Conservation (phyloP, 2,329 filamentous ascomycete genomes). For the Mariannaea elegans region DNA sequence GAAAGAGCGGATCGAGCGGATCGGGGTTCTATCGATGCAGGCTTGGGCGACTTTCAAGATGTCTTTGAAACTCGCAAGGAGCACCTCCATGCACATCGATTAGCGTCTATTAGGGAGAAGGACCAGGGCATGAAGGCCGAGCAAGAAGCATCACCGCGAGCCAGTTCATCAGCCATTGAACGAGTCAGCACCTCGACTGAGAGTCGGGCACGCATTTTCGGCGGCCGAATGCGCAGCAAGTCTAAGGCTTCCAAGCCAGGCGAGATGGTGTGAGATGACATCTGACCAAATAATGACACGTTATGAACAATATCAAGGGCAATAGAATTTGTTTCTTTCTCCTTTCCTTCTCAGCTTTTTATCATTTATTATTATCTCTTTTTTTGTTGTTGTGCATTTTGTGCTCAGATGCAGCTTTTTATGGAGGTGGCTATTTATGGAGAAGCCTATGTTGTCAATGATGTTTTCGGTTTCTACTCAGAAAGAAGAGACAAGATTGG, state of each 20-base stretch:
- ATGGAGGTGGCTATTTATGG: neutral
- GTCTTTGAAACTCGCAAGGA: slow-evolving; percentile 56
- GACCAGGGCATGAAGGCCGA: slow-evolving; percentile 42
- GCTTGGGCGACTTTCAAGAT: slow-evolving; percentile 54
- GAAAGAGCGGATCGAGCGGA: slow-evolving; percentile 9
- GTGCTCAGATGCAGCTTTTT: neutral
- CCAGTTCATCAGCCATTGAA: slow-evolving; percentile 42
- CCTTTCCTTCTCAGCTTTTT: neutral
- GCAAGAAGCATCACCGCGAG: slow-evolving; percentile 36
- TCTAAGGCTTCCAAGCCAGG: slow-evolving; percentile 39
- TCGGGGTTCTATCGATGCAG: slow-evolving; percentile 41
- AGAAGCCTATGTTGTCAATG: too few relatives aligned
- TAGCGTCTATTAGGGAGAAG: slow-evolving; percentile 51
- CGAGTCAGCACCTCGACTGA: slow-evolving; percentile 35
- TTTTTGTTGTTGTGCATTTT: neutral
- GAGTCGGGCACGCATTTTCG: slow-evolving; percentile 42
- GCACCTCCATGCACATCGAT: slow-evolving; percentile 45
- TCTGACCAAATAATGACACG: slow-evolving; percentile 4
- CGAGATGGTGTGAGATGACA: slow-evolving; percentile 40
- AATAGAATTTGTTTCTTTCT: slow-evolving; percentile 1
- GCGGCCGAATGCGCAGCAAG: slow-evolving; percentile 41
- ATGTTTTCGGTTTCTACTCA: too few relatives aligned
- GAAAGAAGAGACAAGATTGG: neutral
- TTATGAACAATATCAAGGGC: slow-evolving; percentile 14
- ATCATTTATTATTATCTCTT: neutral